Base-by-base conservation (phyloP, 2,329 filamentous ascomycete genomes). In the Talaromyces islandicus region DNA sequence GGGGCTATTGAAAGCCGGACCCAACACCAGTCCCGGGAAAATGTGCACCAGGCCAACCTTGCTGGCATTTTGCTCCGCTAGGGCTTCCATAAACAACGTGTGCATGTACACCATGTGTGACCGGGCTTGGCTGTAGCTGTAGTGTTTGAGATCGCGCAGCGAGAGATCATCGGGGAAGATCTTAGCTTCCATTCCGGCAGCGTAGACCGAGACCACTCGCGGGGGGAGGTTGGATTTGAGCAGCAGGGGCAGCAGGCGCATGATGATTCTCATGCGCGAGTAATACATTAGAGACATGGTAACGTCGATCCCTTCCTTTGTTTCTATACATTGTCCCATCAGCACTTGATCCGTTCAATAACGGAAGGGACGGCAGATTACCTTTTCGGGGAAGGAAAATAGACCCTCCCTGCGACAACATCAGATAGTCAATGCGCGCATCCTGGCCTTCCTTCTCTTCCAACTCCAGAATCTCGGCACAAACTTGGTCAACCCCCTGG, bases 101-200 rank as follows among this genome's bases (percentile, higher is more conserved):
- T 60, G 59, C 59, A 60, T 60, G 17, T 60, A 60, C 14, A 57
- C 25, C 59, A 60, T 60, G 25, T 60, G 59, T 48, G 59, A 60
- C 21, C 59, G 54, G 30, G 59, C 59, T 25, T 60, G 59, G 14
- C 11, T 27, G 11, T 60, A 60, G n/a, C 10, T 60, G 54, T 54
- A 60, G 29, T 30, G 38, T 53, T 60, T 60, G 48, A 55, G 53
- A 21, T 60, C 50, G 30, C 59, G 59, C 14, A 60, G 50, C n/a
- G 59, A 60, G 7, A 60, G 54, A 24, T 60, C 59, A 0, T 60
- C 59, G 10, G 59, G 54, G 41, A 54, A 60, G 21, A 60, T 12
- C 30, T 60, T 60, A 3, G 48, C 54, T 57, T 60, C 59, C 6
- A 54, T 21, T 30, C 59, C 59, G 27, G 55, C 59, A 19, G 59